phyloP scores from a whole-genome alignment of 306 rosid genomes.

The Acacia acuminata region DNA sequence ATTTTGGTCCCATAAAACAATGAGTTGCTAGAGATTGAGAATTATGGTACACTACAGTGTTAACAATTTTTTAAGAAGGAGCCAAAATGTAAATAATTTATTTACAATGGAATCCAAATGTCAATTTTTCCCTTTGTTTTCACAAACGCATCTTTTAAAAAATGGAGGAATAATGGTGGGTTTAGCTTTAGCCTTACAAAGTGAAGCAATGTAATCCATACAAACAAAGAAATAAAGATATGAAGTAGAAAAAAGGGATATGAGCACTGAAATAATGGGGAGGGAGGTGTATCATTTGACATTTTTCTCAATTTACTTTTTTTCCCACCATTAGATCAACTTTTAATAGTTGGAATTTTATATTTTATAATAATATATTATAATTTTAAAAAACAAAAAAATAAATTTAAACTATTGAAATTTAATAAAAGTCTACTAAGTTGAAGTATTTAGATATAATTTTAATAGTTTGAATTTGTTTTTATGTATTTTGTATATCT shows the following conservation, averaged over 20 bases:
- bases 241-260: not conserved
- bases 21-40: not conserved
- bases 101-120: not conserved
- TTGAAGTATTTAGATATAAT: no score
- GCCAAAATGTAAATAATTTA: not conserved
- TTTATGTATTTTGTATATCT: no score
- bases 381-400: no score
- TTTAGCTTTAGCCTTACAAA: not conserved
- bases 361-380: no score
- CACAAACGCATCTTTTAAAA: not conserved
- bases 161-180: not conserved
- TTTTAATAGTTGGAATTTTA: no score
- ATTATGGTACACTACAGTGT: no score
- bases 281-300: no score
- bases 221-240: not conserved
- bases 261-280: not conserved
- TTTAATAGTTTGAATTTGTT: no score
- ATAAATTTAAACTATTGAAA: no score
- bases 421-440: no score
- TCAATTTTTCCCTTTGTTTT: not conserved
- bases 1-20: not conserved
- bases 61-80: not conserved
- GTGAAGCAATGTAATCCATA: not conserved
- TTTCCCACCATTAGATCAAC: no score
- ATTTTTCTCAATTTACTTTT: no score